A percentile compares a stretch with the other conserved stretches of the same genome.
These are phyloP conservation scores for Ophiosphaerella herpotricha DNA, from an alignment of 2,329 filamentous ascomycete genomes.

Conservation along the genomic window DNA sequence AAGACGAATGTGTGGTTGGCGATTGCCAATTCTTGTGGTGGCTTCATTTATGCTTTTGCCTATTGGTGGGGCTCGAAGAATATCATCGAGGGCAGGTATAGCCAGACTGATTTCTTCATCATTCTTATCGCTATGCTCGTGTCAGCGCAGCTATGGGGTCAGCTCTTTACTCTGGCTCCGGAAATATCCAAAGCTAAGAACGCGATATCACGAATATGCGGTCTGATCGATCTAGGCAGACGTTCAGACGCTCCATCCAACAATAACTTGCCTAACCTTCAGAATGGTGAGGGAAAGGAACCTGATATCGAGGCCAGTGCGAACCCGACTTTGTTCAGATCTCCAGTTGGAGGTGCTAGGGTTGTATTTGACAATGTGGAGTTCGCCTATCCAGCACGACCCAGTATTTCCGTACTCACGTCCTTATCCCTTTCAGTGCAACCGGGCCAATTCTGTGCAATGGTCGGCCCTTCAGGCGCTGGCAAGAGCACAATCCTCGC, in stretches of 20 bases:
- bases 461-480: slow-evolving; percentile 69
- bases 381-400: slow-evolving; percentile 69
- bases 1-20: slow-evolving; percentile 65
- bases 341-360: slow-evolving; percentile 61
- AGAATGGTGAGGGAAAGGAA: slow-evolving; percentile 67
- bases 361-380: slow-evolving; percentile 63
- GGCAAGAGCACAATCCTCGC: slow-evolving; percentile 69
- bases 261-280: slow-evolving; percentile 82
- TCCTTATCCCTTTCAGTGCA: slow-evolving; percentile 62
- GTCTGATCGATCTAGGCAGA: slow-evolving; percentile 52
- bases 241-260: slow-evolving; percentile 63
- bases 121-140: slow-evolving; percentile 73
- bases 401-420: slow-evolving; percentile 61
- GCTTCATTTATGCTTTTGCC: slow-evolving; percentile 73
- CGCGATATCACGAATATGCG: slow-evolving; percentile 78
- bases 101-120: slow-evolving; percentile 73
- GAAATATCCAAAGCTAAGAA: slow-evolving; percentile 71
- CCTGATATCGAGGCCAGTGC: slow-evolving; percentile 40
- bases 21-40: slow-evolving; percentile 64
- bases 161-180: slow-evolving; percentile 75
- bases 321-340: slow-evolving; percentile 60
- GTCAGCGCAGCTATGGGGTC: slow-evolving; percentile 72
- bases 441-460: slow-evolving; percentile 64
- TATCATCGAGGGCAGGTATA: slow-evolving; percentile 68
- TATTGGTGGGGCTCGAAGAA: slow-evolving; percentile 81